phyloP scores from a whole-genome alignment of 139 green algal genomes.

The Nannochloris sp. region DNA sequence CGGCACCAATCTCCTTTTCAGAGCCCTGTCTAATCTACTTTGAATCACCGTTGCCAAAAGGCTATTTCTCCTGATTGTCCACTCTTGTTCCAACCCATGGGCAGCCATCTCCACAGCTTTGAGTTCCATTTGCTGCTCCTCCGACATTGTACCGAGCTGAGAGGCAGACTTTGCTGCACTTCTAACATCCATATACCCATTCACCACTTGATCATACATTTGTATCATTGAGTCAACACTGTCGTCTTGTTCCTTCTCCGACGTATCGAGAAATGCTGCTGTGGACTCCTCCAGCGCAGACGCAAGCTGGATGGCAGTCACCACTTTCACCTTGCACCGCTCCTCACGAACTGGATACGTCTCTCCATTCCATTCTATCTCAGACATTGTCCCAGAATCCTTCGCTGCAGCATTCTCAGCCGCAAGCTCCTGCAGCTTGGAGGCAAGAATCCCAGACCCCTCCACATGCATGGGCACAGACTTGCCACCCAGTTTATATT shows the following conservation, averaged over 20 bases:
- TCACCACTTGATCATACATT: slow-evolving; percentile 58
- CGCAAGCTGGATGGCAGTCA: slow-evolving; percentile 29
- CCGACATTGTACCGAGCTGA: slow-evolving; percentile 10
- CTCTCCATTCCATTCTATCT: slow-evolving; percentile 54
- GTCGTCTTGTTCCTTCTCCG: background rate
- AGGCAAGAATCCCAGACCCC: slow-evolving; percentile 15
- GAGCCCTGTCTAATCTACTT: slow-evolving; percentile 20
- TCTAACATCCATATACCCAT: slow-evolving; percentile 21
- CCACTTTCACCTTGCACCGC: background rate
- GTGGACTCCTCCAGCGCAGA: slow-evolving; percentile 19
- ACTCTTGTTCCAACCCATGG: slow-evolving; percentile 46
- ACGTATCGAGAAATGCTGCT: background rate
- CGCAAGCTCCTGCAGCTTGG: slow-evolving; percentile 43
- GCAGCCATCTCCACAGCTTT: slow-evolving; percentile 31
- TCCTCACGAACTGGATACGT: slow-evolving; percentile 44
- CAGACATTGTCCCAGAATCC: slow-evolving; percentile 30
- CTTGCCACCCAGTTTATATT: slow-evolving; percentile 63
- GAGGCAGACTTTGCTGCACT: slow-evolving; percentile 9
- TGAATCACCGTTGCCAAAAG: slow-evolving; percentile 15
- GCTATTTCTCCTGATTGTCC: slow-evolving; percentile 25
- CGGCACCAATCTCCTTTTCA: slow-evolving; percentile 16
- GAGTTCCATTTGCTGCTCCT: slow-evolving; percentile 21
- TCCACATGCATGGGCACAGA: background rate
- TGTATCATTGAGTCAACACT: slow-evolving; percentile 34
- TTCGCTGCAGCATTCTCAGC: slow-evolving; percentile 38